Evolutionary conservation across 768 basidiomycete genomes (phyloP).

Genomic region (Serpula lacrymans): DNA sequence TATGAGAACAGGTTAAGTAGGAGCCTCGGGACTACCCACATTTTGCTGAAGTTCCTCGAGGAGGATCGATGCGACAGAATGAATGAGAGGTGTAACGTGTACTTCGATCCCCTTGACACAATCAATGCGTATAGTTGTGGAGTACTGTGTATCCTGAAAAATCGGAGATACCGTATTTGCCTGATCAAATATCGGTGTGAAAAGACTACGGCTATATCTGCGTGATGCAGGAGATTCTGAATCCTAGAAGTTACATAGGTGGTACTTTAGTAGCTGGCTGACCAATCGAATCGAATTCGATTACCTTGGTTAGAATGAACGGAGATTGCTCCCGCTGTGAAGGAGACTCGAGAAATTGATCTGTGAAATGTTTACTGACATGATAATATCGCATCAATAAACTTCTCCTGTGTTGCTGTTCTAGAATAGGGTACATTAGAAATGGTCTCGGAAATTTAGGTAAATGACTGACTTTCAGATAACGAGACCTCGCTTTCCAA

Average conservation of each 20-base stretch:
- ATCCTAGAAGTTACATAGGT: conserved; percentile 1
- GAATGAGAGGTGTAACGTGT: conserved; percentile 53
- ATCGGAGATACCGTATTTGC: conserved; percentile 11
- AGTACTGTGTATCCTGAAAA: too few relatives aligned
- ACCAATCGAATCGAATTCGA: conserved; percentile 9
- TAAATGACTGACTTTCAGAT: conserved; percentile 27
- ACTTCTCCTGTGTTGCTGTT: conserved; percentile 8
- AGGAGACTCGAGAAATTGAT: conserved; percentile 29
- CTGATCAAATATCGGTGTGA: not conserved
- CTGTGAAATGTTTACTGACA: conserved; percentile 46
- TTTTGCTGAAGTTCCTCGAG: conserved; percentile 44
- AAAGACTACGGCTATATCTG: conserved; percentile 2
- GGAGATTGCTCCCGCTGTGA: conserved; percentile 46
- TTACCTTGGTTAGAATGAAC: conserved; percentile 44
- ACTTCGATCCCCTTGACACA: conserved; percentile 36
- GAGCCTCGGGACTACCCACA: conserved; percentile 32
- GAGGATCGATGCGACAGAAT: conserved; percentile 41
- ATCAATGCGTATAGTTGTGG: conserved; percentile 40
- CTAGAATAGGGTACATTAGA: not conserved
- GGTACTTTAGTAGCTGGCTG: not conserved
- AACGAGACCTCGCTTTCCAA: conserved; percentile 38
- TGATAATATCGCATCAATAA: conserved; percentile 46
- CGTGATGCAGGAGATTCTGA: conserved; percentile 3
- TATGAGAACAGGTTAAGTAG: conserved; percentile 6
- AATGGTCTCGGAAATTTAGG: too few relatives aligned